phyloP scores from a whole-genome alignment of 2,329 filamentous ascomycete genomes.

The Teratosphaeria viscida region DNA sequence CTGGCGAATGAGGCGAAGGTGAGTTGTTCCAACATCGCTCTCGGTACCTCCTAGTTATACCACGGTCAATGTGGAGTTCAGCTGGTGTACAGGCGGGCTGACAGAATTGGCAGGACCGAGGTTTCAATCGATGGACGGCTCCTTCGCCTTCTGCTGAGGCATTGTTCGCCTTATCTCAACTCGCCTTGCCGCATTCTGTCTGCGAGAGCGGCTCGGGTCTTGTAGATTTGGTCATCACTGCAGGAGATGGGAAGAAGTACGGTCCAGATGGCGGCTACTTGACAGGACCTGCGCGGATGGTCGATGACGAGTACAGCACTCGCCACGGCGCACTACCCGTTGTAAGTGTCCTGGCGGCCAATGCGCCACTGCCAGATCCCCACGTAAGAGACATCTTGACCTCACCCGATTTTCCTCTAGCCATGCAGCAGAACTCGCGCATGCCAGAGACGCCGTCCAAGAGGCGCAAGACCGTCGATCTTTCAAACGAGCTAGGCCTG shows the following conservation, averaged over 20 bases:
- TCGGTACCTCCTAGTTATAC: neutral
- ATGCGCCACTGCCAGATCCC: neutral
- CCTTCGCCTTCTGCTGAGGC: conserved; percentile 28
- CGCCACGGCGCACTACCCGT: neutral
- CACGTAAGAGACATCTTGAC: neutral
- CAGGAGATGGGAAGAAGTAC: conserved; percentile 20
- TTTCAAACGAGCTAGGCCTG: neutral
- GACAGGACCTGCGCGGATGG: conserved; percentile 9
- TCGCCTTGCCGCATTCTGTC: conserved; percentile 28
- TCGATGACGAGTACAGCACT: conserved; percentile 6
- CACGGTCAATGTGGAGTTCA: neutral
- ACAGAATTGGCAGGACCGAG: conserved; percentile 26
- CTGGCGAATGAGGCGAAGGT: neutral
- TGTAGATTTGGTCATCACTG: conserved; percentile 20
- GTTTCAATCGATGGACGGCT: conserved; percentile 23
- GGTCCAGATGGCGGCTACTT: conserved; percentile 13
- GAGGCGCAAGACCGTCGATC: neutral
- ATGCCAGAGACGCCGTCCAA: conserved; percentile 3
- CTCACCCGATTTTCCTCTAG: neutral
- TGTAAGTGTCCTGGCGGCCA: neutral
- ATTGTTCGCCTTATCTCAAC: conserved; percentile 27
- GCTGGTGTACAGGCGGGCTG: conserved; percentile 11
- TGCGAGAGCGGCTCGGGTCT: conserved; percentile 19
- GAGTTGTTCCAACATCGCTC: neutral
- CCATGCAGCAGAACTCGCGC: neutral